These are phyloP conservation scores for Sugiyamaella americana DNA, from an alignment of 805 yeast species.

Conservation along the genomic window DNA sequence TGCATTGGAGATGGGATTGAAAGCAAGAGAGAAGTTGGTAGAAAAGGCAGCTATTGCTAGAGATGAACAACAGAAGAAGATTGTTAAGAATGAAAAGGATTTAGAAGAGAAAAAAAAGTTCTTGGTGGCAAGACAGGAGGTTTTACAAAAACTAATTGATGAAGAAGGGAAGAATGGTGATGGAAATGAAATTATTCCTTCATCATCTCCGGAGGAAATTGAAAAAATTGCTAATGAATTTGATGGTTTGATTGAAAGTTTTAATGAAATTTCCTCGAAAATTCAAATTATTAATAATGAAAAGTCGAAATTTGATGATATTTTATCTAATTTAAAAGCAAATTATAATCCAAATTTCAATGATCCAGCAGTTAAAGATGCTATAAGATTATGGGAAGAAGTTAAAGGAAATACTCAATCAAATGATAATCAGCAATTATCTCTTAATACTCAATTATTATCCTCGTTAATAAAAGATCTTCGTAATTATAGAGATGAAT, in stretches of 20 bases:
- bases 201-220: slow-evolving; percentile 12
- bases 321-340: slow-evolving; percentile 44
- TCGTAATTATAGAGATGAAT: slow-evolving; percentile 4
- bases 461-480: slow-evolving; percentile 6
- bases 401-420: slow-evolving; percentile 24
- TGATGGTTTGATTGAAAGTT: background rate
- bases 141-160: slow-evolving; percentile 22
- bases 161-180: slow-evolving; percentile 14
- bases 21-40: slow-evolving; percentile 31
- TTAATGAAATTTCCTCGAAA: background rate
- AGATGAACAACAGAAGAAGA: slow-evolving; percentile 19
- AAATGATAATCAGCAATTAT: slow-evolving; percentile 1
- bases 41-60: slow-evolving; percentile 26
- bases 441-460: background rate
- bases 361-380: slow-evolving; percentile 76
- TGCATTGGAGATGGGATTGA: slow-evolving; percentile 34
- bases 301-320: slow-evolving; percentile 17
- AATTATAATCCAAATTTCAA: slow-evolving; percentile 80
- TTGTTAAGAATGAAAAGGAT: slow-evolving; percentile 20
- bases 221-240: slow-evolving; percentile 10
- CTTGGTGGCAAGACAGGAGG: slow-evolving; percentile 26
- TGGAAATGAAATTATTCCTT: slow-evolving; percentile 15
- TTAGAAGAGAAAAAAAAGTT: slow-evolving; percentile 18
- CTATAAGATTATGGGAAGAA: slow-evolving; percentile 43
- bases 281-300: background rate